Base-by-base conservation (phyloP, 140 eudicot species). In the Stevia rebaudiana region DNA sequence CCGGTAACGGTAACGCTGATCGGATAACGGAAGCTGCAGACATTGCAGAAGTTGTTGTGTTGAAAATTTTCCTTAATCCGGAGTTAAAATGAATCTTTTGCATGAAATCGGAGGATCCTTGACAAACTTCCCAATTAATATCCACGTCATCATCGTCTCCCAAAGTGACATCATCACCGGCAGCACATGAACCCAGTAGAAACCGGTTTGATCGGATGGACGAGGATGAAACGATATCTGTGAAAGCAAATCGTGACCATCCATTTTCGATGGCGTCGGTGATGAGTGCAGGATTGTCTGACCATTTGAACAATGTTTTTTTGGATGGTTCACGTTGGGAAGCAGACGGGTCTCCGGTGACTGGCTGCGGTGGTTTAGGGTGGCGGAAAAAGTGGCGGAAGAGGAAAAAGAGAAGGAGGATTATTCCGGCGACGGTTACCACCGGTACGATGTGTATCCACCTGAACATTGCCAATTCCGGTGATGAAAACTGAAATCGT, bases 201-300 rank as follows among this genome's bases (percentile, higher is more conserved):
- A 82, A 71, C 73, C 73, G 70, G 30, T 81, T 73, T 12, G 95
- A 82, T 65, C 86, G 74, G 23, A 75, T 63, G 6, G 91, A 59
- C 8, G 63, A 56, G 7, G 81, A 74, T 0, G 85, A 62, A 3
- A 72, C 30, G 52, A 40, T 36, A 49, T 69, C 62, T 0, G 88
- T 74, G 67, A 94, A 94, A 3, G 94, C 90, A 40, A 94, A 91
- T 15, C 83, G 58, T 0, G 95, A 77, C 98, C 98, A 92, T n/a
- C 98, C 98, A 16, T 87, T 80, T 42, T 92, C 99, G 9, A 92
- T 81, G 3, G 95, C 99, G 40, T 85, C 97, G 5, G 94, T 82
- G 50, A 85, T 74, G 5, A 88, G 88, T 2, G 87, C 44, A 30
- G 98, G 98, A 74, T 92, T 84, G 63, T 92, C 95, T 13, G 80